Base-by-base conservation (phyloP, 1,284 basidiomycete genomes). In the Vanrija sp. region DNA sequence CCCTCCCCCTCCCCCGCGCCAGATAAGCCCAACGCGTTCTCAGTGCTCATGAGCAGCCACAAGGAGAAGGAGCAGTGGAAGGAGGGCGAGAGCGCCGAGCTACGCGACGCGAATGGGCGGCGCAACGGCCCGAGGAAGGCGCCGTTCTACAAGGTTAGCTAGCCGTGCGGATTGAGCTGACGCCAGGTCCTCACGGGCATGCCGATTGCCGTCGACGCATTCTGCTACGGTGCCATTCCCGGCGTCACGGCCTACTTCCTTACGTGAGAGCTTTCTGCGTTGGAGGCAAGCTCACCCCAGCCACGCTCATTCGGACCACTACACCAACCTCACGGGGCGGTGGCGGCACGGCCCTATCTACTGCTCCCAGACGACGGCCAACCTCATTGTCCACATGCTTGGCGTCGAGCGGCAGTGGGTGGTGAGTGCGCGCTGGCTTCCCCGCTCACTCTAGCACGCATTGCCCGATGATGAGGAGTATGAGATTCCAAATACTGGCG, bases 131-230 rank as follows among this genome's bases (percentile, higher is more conserved):
- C 86, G 38, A 78, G 88, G 48, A 85, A 84, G 53, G 90, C 91
- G 1, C 93, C 93, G 0, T 96, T 96, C 70, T 96, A 94, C 77
- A 97, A 96, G 77, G 83, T 93, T 43, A 43, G 62, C 54, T 70
- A 2, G 5, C 1, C 15, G 1, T 6, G 3, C 19, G 5, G 1
- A 8, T 18, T 8, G 6, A 31, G 49, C 41, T 42, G 25, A 44
- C 36, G 31, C 42, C 57, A 80, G 71, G 75, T 82, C n/a, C 76
- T 98, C 60, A 88, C 91, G 61, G 95, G 96, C 3, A 97, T 98
- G 93, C 92, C 94, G 1, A 89, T 98, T 43, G 88, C 92, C 6
- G 93, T 97, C 0, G 95, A 98, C 67, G 93, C 92, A 1, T 98
- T 98, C 73, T 83, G 87, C 45, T 98, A 95, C 71, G 93, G 93